Evolutionary conservation across 805 yeast species (phyloP), one percentile per base, ranked within the genome.

Genomic region (Kluyveromyces siamensis): DNA sequence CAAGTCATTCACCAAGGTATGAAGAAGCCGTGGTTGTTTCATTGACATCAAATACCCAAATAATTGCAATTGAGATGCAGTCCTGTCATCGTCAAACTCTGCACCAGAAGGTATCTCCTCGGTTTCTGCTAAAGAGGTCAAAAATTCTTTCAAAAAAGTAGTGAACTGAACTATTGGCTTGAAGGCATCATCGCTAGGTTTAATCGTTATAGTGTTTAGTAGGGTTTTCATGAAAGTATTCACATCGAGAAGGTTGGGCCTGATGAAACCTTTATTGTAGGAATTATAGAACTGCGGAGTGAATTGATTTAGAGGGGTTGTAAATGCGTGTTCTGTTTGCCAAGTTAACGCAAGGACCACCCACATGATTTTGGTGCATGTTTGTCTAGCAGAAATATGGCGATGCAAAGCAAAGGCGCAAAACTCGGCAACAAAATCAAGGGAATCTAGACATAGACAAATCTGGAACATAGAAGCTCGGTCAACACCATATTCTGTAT

Each of bases 1-100:
- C 77, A 88, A 76, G 49, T 81, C 84, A 66, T 81, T 79, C 53
- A 88, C 78, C 61, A 86, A 84, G n/a, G 85, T 77, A 63, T 84
- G 84, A 66, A 87, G 83, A 50, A 84, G 71, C 63, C 86, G 93
- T 0, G 93, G 91, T 56, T 81, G 80, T 60, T 83, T 80, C 40
- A 87, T 88, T 55, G 84, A 80, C 73, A 83, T 77, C 64, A 88
- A 72, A 66, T 79, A 87, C 40, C 88, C 82, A 52, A 86, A 78
- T 58, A 87, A 81, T 57, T 83, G 84, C 60, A 88, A 72, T 51
- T 80, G 79, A 61, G 84, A 85, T 76, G 85, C 84, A 6, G 89
- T 82, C 59, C 96, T 73, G 65, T 88, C 96, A 62, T 86, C 91
- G 57, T 85, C 91, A 65, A 84, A 89, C 59, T 87, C 95, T 40